Base-by-base conservation (phyloP, 495 filamentous ascomycete species). In the Polyplosphaeria fusca region DNA sequence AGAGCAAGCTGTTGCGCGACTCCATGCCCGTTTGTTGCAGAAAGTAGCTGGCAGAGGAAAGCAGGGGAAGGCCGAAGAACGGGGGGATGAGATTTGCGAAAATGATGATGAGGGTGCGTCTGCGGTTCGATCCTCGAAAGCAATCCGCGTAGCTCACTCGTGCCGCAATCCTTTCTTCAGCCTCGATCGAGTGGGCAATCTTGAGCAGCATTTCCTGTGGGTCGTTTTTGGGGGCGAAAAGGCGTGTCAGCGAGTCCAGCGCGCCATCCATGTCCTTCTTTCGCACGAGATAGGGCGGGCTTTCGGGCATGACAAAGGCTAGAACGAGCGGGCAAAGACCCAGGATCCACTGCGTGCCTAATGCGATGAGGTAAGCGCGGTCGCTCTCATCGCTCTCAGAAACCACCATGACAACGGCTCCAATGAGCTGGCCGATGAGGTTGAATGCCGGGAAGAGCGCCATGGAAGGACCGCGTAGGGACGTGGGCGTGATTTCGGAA, bases 401-500 rank as follows among this genome's bases (percentile, higher is more conserved):
- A 19, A 24, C 47, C 5, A 45, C 40, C n/a, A 52, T 24, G 19
- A 52, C 40, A 19, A 59, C 12, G 40, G 55, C 47, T 13, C 55
- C 55, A 22, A 52, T 50, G 5, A 59, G 27, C 25, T 59, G 55
- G 7, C 55, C 55, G 12, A 59, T 27, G 12, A 52, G 47, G 39
- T 38, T 59, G 41, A 59, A 59, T 0, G 55, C 44, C 1, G 55
- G 55, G 22, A 59, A 16, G 13, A 59, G 35, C 1, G 47, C 23
- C 55, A 59, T 59, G 28, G 32, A 22, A 0, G 47, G 11, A 20
- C 55, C 55, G 12, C 41, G 39, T 2, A 59, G 40, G 22, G 23
- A 43, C 9, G 25, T 28, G 19, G 55, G 55, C n/a, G 41, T 35
- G 19, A 47, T 28, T 45, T 59, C 55, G 22, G 55, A 59, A 14